These are phyloP conservation scores for Pterocarpus santalinus DNA, from an alignment of 306 rosid species.

Conservation along the genomic window DNA sequence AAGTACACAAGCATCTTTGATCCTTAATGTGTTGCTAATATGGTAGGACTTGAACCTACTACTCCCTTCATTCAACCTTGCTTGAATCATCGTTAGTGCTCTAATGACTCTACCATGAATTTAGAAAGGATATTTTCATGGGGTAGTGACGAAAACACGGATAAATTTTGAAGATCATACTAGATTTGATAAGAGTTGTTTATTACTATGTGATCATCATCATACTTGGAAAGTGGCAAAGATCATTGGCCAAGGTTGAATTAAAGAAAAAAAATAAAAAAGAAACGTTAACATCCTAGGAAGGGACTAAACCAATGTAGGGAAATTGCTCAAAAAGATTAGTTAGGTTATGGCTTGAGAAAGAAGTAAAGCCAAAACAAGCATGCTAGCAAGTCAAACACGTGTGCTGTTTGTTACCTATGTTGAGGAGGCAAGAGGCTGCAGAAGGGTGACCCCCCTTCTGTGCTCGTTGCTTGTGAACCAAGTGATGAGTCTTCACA, in stretches of 20 bases:
- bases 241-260: not conserved
- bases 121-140: not conserved
- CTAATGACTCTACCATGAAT: not conserved
- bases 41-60: not conserved
- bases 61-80: not conserved
- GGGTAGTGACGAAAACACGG: not conserved
- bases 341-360: constrained; percentile 59
- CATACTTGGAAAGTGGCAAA: not conserved
- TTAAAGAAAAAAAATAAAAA: not conserved
- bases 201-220: constrained; percentile 1
- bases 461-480: constrained; percentile 46
- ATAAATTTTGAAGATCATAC: not conserved
- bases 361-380: constrained; percentile 61
- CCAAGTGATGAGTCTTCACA: constrained; percentile 43
- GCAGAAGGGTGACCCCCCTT: constrained; percentile 16
- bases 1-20: not conserved
- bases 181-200: not conserved
- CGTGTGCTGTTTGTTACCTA: constrained; percentile 47
- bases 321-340: constrained; percentile 37
- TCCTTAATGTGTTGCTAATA: not conserved
- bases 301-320: not conserved
- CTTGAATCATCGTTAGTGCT: not conserved
- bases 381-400: constrained; percentile 42
- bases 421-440: not conserved
- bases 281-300: not conserved